Conservation (phyloP, 768 basidiomycete genomes). For the Ephemerocybe angulata region DNA sequence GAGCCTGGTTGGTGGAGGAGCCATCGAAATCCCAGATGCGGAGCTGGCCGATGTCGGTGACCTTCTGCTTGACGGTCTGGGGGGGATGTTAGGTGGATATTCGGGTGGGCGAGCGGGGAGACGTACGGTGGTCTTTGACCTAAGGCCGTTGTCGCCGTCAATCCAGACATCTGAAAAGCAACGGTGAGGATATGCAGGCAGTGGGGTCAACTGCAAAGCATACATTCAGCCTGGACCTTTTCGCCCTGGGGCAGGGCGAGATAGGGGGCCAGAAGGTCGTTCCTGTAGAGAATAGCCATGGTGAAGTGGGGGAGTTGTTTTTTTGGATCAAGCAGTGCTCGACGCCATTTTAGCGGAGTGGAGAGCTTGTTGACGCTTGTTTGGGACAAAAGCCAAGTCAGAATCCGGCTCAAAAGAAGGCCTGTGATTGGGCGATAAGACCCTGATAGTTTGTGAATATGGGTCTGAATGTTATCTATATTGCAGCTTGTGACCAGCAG, state of each 20-base stretch:
- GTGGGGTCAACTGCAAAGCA: constrained; percentile 19
- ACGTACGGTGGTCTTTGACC: constrained; percentile 92
- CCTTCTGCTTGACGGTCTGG: constrained; percentile 83
- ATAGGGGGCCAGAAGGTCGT: constrained; percentile 87
- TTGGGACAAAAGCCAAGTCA: constrained; percentile 16
- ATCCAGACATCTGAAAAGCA: constrained; percentile 86
- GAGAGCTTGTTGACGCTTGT: constrained; percentile 28
- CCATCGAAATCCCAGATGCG: constrained; percentile 99
- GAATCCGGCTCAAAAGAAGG: constrained; percentile 6
- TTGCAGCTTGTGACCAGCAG: neutral
- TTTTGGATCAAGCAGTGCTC: constrained; percentile 21
- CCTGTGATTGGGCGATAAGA: constrained; percentile 46
- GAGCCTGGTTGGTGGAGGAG: constrained; percentile 95
- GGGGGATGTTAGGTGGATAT: constrained; percentile 9
- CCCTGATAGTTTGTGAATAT: constrained; percentile 4
- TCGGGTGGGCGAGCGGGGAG: constrained; percentile 1
- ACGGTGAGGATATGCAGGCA: constrained; percentile 16
- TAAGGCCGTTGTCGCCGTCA: constrained; percentile 90
- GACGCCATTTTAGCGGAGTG: constrained; percentile 21
- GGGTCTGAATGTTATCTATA: neutral
- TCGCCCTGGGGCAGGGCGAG: constrained; percentile 87
- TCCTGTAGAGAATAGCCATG: constrained; percentile 51
- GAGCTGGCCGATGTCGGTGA: constrained; percentile 84
- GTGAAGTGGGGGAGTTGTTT: constrained; percentile 17
- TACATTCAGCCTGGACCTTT: constrained; percentile 93